Percentiles rank a stretch among this genome's conserved stretches.
Evolutionary conservation across 2,329 filamentous ascomycete species (phyloP).

Genomic region (Claviceps pazoutovae): DNA sequence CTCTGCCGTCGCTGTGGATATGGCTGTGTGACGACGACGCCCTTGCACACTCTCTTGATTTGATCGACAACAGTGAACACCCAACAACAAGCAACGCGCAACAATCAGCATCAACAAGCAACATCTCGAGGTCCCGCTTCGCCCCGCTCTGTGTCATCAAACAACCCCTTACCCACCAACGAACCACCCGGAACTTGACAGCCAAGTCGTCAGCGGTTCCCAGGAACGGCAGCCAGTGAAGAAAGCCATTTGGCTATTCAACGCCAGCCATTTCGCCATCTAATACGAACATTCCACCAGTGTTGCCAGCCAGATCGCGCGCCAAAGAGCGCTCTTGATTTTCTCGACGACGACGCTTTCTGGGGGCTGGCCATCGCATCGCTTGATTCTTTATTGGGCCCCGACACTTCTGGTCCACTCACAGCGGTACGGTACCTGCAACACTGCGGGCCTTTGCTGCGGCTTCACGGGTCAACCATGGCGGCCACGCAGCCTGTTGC

Average conservation of each 20-base stretch:
- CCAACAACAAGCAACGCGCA: background rate
- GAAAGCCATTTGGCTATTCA: background rate
- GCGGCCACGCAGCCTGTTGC: slow-evolving; percentile 1
- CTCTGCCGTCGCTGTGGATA: background rate
- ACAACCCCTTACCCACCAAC: background rate
- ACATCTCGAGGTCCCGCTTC: background rate
- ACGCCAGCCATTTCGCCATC: background rate
- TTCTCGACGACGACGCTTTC: background rate
- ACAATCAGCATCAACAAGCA: background rate
- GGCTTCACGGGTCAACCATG: slow-evolving; percentile 2
- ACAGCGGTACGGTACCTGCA: background rate
- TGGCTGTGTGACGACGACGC: background rate
- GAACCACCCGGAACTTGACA: background rate
- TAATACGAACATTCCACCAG: background rate
- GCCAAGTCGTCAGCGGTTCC: background rate
- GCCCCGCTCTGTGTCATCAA: background rate
- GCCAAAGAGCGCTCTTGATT: background rate
- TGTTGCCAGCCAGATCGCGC: background rate
- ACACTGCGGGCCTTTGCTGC: background rate
- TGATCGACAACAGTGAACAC: too few relatives aligned
- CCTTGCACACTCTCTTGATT: background rate
- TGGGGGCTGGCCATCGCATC: background rate
- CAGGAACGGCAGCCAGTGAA: background rate
- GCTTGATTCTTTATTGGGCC: background rate
- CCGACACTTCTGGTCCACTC: background rate